phyloP scores from a whole-genome alignment of 768 basidiomycete species.

The Psilocybe cubensis region DNA sequence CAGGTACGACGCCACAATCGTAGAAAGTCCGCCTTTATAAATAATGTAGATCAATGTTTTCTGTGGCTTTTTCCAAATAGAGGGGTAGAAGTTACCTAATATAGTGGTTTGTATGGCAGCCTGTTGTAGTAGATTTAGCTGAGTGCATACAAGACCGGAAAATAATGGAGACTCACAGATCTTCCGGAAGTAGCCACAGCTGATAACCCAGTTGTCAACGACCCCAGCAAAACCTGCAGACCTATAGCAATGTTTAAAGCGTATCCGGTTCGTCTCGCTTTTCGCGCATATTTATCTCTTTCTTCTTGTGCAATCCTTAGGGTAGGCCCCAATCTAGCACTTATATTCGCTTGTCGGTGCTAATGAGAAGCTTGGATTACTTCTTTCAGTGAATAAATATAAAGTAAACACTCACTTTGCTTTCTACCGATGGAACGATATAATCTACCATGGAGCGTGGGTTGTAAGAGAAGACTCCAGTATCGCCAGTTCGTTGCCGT shows the following conservation, averaged over 20 bases:
- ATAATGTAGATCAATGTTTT: background rate
- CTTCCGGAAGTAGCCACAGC: constrained; percentile 22
- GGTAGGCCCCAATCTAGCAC: constrained; percentile 1
- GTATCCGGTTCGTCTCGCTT: constrained; percentile 12
- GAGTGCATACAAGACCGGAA: background rate
- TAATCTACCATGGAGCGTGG: background rate
- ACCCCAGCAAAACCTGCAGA: constrained; percentile 65
- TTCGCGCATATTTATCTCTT: constrained; percentile 8
- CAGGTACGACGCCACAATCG: constrained; percentile 71
- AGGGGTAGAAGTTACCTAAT: background rate
- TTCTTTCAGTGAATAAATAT: background rate
- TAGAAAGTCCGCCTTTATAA: constrained; percentile 59
- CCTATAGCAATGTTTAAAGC: constrained; percentile 54
- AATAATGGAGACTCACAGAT: background rate
- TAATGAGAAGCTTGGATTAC: background rate
- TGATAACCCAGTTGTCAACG: constrained; percentile 68
- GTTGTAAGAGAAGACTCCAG: background rate
- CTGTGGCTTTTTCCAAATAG: background rate
- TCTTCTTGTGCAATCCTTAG: constrained; percentile 2
- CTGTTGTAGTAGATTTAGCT: background rate
- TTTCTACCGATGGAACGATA: background rate
- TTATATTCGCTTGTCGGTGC: background rate
- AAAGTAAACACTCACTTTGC: background rate
- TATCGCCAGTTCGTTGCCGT: background rate
- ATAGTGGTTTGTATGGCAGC: constrained; percentile 10